A percentile compares a stretch with the other conserved stretches of the same genome.
These are phyloP conservation scores for Colletotrichum brevisporum DNA, from an alignment of 2,329 filamentous ascomycete species.

Conservation along the genomic window DNA sequence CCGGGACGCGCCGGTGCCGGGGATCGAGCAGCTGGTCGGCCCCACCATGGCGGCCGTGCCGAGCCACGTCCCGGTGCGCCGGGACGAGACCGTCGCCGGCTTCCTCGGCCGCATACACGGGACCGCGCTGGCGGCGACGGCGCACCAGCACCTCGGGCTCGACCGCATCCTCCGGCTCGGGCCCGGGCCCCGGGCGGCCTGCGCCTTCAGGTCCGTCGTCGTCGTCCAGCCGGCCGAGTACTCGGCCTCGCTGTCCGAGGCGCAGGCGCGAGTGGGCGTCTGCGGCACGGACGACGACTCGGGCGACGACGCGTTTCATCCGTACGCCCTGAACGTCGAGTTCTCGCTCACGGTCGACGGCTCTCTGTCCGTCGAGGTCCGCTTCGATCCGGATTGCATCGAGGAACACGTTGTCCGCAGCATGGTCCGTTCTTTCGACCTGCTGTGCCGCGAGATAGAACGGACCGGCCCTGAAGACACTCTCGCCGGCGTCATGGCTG, in stretches of 20 bases:
- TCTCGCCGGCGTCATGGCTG: not conserved
- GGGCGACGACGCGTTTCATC: not conserved
- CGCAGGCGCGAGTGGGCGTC: not conserved
- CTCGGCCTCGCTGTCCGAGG: constrained; percentile 8
- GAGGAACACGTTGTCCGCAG: not conserved
- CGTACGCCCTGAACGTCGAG: constrained; percentile 13
- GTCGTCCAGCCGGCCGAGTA: constrained; percentile 45
- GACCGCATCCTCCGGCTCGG: constrained; percentile 38
- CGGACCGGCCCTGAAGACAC: not conserved
- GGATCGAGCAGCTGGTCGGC: constrained; percentile 46
- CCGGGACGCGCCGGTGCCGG: constrained; percentile 45
- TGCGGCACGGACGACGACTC: not conserved
- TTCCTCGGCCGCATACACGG: constrained; percentile 37
- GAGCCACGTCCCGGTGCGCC: constrained; percentile 41
- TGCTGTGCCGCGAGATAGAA: not conserved
- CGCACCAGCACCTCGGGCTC: constrained; percentile 44
- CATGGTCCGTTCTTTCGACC: constrained; percentile 3
- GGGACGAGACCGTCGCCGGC: constrained; percentile 14
- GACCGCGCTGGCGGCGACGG: constrained; percentile 39
- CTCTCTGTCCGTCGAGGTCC: constrained; percentile 7
- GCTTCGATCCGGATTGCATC: constrained; percentile 16
- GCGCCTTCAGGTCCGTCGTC: constrained; percentile 47
- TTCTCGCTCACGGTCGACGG: constrained; percentile 1
- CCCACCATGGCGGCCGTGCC: constrained; percentile 50
- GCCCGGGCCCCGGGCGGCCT: constrained; percentile 33